Evolutionary conservation across 1,139 yeast genomes (phyloP).

Genomic region (Taphrina flavorubra): DNA sequence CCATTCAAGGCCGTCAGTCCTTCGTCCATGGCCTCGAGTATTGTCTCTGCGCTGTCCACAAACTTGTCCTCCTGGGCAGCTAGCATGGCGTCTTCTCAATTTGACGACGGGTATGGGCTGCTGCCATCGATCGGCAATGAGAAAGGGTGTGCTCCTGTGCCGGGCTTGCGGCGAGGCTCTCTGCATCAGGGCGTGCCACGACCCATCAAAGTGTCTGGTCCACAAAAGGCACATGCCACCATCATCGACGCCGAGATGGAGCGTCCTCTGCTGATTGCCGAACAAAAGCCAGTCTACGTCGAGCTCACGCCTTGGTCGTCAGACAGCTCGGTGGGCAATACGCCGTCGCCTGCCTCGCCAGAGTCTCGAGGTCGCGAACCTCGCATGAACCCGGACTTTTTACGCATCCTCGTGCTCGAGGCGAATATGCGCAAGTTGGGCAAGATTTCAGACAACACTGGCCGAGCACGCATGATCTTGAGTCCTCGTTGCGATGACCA

Average conservation of each 20-base stretch:
- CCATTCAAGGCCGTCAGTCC: slow-evolving; percentile 33
- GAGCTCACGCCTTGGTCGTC: slow-evolving; percentile 35
- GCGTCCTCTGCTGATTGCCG: slow-evolving; percentile 15
- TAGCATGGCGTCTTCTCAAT: slow-evolving; percentile 28
- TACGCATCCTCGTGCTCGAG: slow-evolving; percentile 53
- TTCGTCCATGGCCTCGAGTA: slow-evolving; percentile 13
- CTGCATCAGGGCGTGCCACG: slow-evolving; percentile 7
- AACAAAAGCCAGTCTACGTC: slow-evolving; percentile 5
- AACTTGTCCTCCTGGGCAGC: slow-evolving; percentile 33
- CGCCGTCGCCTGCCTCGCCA: not conserved
- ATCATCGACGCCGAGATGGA: slow-evolving; percentile 33
- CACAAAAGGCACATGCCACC: slow-evolving; percentile 15
- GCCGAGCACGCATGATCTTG: slow-evolving; percentile 52
- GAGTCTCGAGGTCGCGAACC: slow-evolving; percentile 48
- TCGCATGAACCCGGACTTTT: slow-evolving; percentile 52
- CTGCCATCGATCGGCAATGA: slow-evolving; percentile 2
- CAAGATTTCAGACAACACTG: slow-evolving; percentile 50
- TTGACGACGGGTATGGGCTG: slow-evolving; percentile 17
- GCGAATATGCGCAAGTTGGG: slow-evolving; percentile 51
- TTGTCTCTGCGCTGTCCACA: slow-evolving; percentile 29
- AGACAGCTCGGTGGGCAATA: not conserved
- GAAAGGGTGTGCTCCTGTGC: not conserved
- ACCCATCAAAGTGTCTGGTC: slow-evolving; percentile 26
- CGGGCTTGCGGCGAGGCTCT: not conserved
- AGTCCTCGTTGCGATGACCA: slow-evolving; percentile 48